Base-by-base conservation (phyloP, 2,329 filamentous ascomycete species). In the Beauveria australis region DNA sequence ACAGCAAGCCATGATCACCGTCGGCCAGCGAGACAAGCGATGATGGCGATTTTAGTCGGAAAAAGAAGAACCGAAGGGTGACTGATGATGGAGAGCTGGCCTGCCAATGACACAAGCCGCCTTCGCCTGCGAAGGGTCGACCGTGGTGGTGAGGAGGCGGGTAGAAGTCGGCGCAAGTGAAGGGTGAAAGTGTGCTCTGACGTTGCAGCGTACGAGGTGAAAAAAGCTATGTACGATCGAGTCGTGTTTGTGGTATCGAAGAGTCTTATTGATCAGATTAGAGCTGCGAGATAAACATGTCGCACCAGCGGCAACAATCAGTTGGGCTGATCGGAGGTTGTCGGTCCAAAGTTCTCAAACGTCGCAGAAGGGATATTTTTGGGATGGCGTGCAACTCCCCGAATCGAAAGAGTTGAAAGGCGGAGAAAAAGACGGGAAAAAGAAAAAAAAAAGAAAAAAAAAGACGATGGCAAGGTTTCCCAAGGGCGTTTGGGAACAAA, bases 1-100 rank as follows among this genome's bases (percentile, higher is more conserved):
- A 70, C 86, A 89, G 66, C 82, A 46, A 19, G 24, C 80, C 89
- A 92, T 82, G 63, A 51, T 59, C 51, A 53, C 53, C 48, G 41
- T 59, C 48, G 53, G 47, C 60, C 63, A 61, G 63, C 61, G 51
- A 16, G 60, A 61, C 57, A 30, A 49, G 37, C 16, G 26, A 46
- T 18, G 28, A 46, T 33, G n/a, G 18, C 19, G 18, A 19, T 12
- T 41, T 57, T 57, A 22, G 48, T 53, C 52, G 33, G 18, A 18
- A 10, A 19, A 19, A 28, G 24, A 58, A 37, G 47, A 49, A 59
- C 30, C 40, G 22, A 65, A 64, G 53, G 53, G 37, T 30, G 61
- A 41, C 46, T 53, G 52, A 48, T 55, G 54, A 58, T 43, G 56
- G 61, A 65, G 59, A 37, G 64, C 73, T 73, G 75, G 64, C 74